These are phyloP conservation scores for Bimuria novae-zelandiae DNA, from an alignment of 2,329 filamentous ascomycete species.

Conservation along the genomic window DNA sequence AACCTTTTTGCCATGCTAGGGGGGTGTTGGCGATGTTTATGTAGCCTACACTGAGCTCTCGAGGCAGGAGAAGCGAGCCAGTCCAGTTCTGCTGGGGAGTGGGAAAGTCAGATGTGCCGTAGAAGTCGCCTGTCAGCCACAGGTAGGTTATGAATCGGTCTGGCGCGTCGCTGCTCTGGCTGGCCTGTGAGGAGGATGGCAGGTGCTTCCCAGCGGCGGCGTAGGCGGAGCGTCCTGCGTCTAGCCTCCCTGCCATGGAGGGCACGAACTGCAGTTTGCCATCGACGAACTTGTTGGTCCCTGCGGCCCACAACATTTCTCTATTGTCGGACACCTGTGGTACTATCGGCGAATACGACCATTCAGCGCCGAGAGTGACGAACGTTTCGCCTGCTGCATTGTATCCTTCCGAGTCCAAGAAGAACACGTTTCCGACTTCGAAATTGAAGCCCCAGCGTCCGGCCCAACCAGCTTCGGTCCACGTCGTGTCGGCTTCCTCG, in stretches of 20 bases:
- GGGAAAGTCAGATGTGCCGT: constrained; percentile 47
- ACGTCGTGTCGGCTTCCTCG: constrained; percentile 38
- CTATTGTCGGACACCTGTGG: constrained; percentile 47
- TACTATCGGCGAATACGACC: constrained; percentile 48
- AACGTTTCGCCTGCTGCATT: constrained; percentile 48
- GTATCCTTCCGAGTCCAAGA: constrained; percentile 47
- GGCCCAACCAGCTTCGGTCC: constrained; percentile 26
- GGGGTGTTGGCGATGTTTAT: constrained; percentile 51
- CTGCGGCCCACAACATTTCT: constrained; percentile 51
- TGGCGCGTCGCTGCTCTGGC: constrained; percentile 45
- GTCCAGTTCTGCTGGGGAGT: constrained; percentile 52
- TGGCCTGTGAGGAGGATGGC: constrained; percentile 46
- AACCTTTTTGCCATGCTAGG: constrained; percentile 45
- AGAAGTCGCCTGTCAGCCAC: constrained; percentile 53
- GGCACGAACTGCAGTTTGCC: constrained; percentile 40
- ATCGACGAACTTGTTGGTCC: constrained; percentile 40
- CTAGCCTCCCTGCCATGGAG: constrained; percentile 49
- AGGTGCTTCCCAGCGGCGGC: constrained; percentile 51
- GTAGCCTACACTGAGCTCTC: constrained; percentile 50
- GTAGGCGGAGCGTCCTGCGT: constrained; percentile 50
- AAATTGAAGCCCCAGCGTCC: constrained; percentile 50
- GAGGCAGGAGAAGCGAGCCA: constrained; percentile 49
- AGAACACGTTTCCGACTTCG: constrained; percentile 52
- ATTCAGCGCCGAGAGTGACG: constrained; percentile 50
- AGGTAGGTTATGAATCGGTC: constrained; percentile 51